Conservation (phyloP, 352 stramenopile species). For the Phytophthora rubi region DNA sequence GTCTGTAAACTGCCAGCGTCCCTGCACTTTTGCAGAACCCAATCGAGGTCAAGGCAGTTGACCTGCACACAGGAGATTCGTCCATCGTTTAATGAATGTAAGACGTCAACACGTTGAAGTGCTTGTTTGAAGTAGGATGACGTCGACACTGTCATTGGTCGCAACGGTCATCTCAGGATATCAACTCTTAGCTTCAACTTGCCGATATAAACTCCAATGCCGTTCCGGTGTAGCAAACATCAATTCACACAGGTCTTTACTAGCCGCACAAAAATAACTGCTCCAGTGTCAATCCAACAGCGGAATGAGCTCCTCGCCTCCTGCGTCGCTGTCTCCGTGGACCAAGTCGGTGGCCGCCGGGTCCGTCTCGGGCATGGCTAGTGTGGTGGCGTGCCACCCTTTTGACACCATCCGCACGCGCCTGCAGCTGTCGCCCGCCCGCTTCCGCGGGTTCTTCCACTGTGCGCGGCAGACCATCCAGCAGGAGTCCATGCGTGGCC, state of each 20-base stretch:
- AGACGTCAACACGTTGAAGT: slow-evolving; percentile 32
- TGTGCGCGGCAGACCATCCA: slow-evolving; percentile 68
- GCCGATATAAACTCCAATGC: neutral
- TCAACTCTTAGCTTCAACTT: slow-evolving; percentile 1
- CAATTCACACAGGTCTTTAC: slow-evolving; percentile 11
- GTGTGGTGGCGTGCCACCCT: slow-evolving; percentile 82
- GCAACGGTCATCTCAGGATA: slow-evolving; percentile 11
- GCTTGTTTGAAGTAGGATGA: neutral
- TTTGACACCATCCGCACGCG: slow-evolving; percentile 89
- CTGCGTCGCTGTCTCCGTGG: slow-evolving; percentile 51
- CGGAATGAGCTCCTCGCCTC: slow-evolving; percentile 31
- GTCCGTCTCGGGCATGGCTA: slow-evolving; percentile 84
- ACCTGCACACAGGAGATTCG: neutral
- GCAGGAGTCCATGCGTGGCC: slow-evolving; percentile 62
- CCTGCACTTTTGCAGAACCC: neutral
- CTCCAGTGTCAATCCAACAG: neutral
- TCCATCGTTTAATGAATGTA: slow-evolving; percentile 2
- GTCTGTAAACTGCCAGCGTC: slow-evolving; percentile 22
- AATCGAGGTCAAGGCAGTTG: neutral
- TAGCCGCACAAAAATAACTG: slow-evolving; percentile 4
- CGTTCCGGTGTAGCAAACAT: slow-evolving; percentile 29
- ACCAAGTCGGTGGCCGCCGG: slow-evolving; percentile 77
- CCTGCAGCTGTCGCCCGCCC: slow-evolving; percentile 73
- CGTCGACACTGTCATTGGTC: neutral
- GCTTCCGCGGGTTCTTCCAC: slow-evolving; percentile 68